These are phyloP conservation scores for Purshia tridentata DNA, from an alignment of 306 rosid species.

Conservation along the genomic window DNA sequence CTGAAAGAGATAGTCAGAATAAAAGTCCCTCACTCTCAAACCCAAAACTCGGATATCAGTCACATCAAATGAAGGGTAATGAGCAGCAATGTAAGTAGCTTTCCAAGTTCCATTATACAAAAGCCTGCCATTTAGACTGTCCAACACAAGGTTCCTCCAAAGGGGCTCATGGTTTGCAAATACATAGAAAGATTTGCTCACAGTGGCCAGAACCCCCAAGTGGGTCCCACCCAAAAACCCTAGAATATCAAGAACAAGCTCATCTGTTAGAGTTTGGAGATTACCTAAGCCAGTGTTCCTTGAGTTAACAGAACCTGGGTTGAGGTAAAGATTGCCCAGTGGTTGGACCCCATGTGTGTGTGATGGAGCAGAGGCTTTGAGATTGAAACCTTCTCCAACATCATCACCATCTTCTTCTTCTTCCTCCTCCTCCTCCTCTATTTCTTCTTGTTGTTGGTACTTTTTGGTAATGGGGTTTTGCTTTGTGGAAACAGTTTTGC, in stretches of 20 bases:
- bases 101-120: slow-evolving; percentile 65
- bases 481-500: slow-evolving; percentile 14
- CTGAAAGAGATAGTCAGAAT: slow-evolving; percentile 90
- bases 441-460: neutral
- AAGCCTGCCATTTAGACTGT: slow-evolving; percentile 58
- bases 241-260: slow-evolving; percentile 80
- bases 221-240: slow-evolving; percentile 52
- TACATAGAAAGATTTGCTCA: slow-evolving; percentile 70
- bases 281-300: slow-evolving; percentile 88
- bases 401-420: slow-evolving; percentile 38
- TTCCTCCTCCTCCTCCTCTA: neutral
- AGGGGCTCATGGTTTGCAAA: slow-evolving; percentile 80
- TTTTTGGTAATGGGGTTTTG: slow-evolving; percentile 29
- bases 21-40: slow-evolving; percentile 78
- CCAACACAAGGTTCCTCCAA: slow-evolving; percentile 83
- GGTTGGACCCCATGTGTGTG: slow-evolving; percentile 79
- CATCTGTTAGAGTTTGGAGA: slow-evolving; percentile 68
- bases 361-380: slow-evolving; percentile 70
- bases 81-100: slow-evolving; percentile 55
- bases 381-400: slow-evolving; percentile 57
- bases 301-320: slow-evolving; percentile 56
- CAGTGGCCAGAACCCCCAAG: slow-evolving; percentile 66
- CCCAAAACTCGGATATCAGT: slow-evolving; percentile 17
- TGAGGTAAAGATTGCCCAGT: slow-evolving; percentile 73
- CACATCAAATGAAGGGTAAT: slow-evolving; percentile 50